Conservation (phyloP, 768 basidiomycete species). For the Piloderma croceum region DNA sequence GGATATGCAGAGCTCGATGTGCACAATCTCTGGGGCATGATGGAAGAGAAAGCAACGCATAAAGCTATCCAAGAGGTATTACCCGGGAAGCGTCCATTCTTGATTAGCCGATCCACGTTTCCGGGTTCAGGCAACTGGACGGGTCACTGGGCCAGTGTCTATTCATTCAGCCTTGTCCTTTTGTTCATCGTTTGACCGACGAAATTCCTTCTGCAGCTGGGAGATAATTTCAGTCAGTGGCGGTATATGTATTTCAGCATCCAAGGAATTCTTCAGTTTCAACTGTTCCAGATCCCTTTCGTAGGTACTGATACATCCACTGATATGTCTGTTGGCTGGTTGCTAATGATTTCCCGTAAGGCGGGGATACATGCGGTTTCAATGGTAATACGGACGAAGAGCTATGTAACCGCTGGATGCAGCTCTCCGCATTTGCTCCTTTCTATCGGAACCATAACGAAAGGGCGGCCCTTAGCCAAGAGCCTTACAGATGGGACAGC, state of each 20-base stretch:
- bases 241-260: constrained; percentile 64
- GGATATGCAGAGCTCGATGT: constrained; percentile 61
- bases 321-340: not conserved
- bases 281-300: constrained; percentile 78
- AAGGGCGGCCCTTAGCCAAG: constrained; percentile 63
- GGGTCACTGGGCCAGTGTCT: constrained; percentile 57
- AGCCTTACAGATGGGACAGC: constrained; percentile 77
- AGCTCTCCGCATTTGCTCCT: constrained; percentile 74
- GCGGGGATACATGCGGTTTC: no score
- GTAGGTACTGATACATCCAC: constrained; percentile 65
- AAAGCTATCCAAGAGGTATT: constrained; percentile 48
- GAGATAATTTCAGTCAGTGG: constrained; percentile 77
- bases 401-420: constrained; percentile 82
- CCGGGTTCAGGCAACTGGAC: constrained; percentile 64
- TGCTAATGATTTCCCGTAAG: not conserved
- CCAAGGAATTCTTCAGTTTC: constrained; percentile 77
- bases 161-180: no score
- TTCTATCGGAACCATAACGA: constrained; percentile 80
- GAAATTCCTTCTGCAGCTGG: constrained; percentile 42
- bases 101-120: constrained; percentile 68
- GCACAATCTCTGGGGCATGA: constrained; percentile 67
- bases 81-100: constrained; percentile 60
- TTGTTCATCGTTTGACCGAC: no score
- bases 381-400: constrained; percentile 71
- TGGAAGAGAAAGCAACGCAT: constrained; percentile 66